Evolutionary conservation across 495 filamentous ascomycete species (phyloP).

Genomic region (Xylaria castorea): DNA sequence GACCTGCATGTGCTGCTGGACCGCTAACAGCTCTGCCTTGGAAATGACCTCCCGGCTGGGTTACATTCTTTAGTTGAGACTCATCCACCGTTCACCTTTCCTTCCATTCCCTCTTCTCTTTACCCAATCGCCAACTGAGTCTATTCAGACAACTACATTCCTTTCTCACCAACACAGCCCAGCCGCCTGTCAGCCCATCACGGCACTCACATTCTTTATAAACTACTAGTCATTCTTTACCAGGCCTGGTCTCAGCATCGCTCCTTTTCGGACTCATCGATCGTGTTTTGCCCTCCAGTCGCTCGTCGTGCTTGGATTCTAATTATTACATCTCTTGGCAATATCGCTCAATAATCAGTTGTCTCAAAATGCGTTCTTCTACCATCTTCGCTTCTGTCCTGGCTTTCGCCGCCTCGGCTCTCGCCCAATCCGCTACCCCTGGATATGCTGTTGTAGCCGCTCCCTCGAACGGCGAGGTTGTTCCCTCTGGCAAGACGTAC

Average conservation of each 20-base stretch:
- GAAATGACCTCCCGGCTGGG: not conserved
- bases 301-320: constrained; percentile 7
- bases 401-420: constrained; percentile 49
- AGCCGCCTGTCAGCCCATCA: constrained; percentile 29
- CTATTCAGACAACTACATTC: constrained; percentile 22
- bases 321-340: constrained; percentile 27
- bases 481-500: constrained; percentile 50
- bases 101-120: constrained; percentile 5
- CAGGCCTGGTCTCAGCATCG: constrained; percentile 33
- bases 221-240: constrained; percentile 30
- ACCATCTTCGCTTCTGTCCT: constrained; percentile 48
- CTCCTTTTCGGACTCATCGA: constrained; percentile 25
- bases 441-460: constrained; percentile 50
- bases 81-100: constrained; percentile 11
- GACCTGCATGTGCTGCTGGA: not conserved
- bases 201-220: constrained; percentile 41
- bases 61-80: constrained; percentile 17
- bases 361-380: constrained; percentile 53
- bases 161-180: constrained; percentile 28
- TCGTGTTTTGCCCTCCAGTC: not conserved
- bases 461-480: constrained; percentile 42
- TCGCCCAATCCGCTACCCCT: constrained; percentile 46
- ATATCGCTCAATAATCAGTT: constrained; percentile 12
- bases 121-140: constrained; percentile 20
- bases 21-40: not conserved